Conservation (phyloP, 768 basidiomycete species). For the Hysterangium stoloniferum region DNA sequence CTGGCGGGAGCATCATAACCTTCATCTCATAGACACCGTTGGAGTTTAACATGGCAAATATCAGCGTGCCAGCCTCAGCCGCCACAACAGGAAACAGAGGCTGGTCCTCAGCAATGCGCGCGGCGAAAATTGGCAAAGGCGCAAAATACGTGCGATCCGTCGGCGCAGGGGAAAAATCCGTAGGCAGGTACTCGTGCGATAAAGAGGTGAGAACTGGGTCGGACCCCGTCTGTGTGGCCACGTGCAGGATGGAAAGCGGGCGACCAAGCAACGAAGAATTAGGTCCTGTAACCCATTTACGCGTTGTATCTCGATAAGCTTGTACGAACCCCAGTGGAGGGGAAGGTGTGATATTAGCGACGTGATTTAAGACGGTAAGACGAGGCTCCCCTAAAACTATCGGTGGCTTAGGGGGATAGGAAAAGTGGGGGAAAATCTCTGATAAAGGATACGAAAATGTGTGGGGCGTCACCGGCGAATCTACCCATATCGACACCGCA, state of each 20-base stretch:
- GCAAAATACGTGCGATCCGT: slow-evolving; percentile 8
- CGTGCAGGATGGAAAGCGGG: slow-evolving; percentile 9
- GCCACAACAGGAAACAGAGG: slow-evolving; percentile 4
- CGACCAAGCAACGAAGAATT: not conserved
- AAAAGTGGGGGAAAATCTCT: slow-evolving; percentile 7
- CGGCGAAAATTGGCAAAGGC: slow-evolving; percentile 1
- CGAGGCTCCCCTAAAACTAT: slow-evolving; percentile 1
- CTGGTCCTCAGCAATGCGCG: not conserved
- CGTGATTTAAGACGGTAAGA: slow-evolving; percentile 3
- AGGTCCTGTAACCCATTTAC: slow-evolving; percentile 7
- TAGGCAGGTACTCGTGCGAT: slow-evolving; percentile 11
- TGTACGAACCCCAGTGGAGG: slow-evolving; percentile 5
- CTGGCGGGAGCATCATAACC: slow-evolving; percentile 9
- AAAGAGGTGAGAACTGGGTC: not conserved
- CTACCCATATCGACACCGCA: slow-evolving; percentile 9
- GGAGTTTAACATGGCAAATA: slow-evolving; percentile 4
- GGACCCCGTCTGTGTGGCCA: not conserved
- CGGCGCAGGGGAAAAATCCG: slow-evolving; percentile 4
- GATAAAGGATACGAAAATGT: slow-evolving; percentile 10
- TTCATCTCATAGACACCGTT: not conserved
- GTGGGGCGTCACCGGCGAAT: slow-evolving; percentile 9
- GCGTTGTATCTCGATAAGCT: slow-evolving; percentile 9
- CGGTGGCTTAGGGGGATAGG: not conserved
- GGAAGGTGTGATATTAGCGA: slow-evolving; percentile 9
- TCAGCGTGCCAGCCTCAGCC: slow-evolving; percentile 7